Evolutionary conservation across 1,139 yeast genomes (phyloP).

Genomic region (Kazachstania sp.): DNA sequence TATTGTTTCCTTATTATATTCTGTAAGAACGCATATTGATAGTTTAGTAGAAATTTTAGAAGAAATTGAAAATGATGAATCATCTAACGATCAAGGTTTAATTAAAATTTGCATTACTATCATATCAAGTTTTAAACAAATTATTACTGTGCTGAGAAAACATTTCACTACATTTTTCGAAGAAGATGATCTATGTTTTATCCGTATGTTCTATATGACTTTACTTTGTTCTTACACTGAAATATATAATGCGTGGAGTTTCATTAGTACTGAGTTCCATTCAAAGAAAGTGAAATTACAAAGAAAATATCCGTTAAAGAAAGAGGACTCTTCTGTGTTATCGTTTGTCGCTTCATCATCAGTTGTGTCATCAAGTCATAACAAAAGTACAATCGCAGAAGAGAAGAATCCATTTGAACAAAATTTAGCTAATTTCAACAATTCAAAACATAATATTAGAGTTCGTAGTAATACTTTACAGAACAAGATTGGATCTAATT

Average conservation of each 20-base stretch:
- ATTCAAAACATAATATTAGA: conserved; percentile 11
- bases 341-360: neutral
- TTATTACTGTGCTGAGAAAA: conserved; percentile 42
- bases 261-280: conserved; percentile 7
- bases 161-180: conserved; percentile 42
- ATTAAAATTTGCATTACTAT: conserved; percentile 33
- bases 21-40: conserved; percentile 53
- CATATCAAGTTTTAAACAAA: conserved; percentile 40
- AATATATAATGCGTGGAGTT: conserved; percentile 56
- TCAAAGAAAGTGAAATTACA: neutral
- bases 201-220: conserved; percentile 65
- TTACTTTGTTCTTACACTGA: conserved; percentile 70
- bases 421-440: conserved; percentile 4
- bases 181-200: conserved; percentile 57
- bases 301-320: conserved; percentile 7
- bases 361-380: neutral
- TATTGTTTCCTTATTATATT: conserved; percentile 47
- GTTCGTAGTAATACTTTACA: conserved; percentile 23
- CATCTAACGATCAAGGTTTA: conserved; percentile 31
- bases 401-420: conserved; percentile 1
- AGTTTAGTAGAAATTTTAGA: conserved; percentile 51
- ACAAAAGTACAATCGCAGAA: neutral
- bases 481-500: conserved; percentile 5
- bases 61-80: conserved; percentile 41
- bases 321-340: conserved; percentile 6